Conservation (phyloP, 2,329 filamentous ascomycete genomes). For the Hypoxylon sp. region DNA sequence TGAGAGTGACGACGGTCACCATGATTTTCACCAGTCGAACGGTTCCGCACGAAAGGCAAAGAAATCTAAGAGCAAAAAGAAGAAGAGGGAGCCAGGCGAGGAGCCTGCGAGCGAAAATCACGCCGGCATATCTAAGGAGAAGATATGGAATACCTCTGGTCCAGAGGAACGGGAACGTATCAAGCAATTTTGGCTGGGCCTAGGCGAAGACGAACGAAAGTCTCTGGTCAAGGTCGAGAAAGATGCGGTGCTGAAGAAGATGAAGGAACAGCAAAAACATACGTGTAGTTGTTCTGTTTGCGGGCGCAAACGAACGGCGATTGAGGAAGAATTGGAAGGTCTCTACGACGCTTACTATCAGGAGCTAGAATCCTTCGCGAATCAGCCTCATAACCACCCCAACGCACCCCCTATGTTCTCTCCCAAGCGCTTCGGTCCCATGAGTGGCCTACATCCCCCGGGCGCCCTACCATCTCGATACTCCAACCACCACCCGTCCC, state of each 20-base stretch:
- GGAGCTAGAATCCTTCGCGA: slow-evolving; percentile 96
- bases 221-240: slow-evolving; percentile 98
- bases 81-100: slow-evolving; percentile 57
- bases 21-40: slow-evolving; percentile 56
- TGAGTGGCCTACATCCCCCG: slow-evolving; percentile 66
- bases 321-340: slow-evolving; percentile 97
- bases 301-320: slow-evolving; percentile 93
- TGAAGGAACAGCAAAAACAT: slow-evolving; percentile 99
- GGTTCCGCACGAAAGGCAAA: slow-evolving; percentile 60
- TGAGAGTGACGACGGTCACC: slow-evolving; percentile 67
- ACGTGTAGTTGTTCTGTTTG: slow-evolving; percentile 98
- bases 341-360: slow-evolving; percentile 99
- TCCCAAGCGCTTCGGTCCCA: slow-evolving; percentile 71
- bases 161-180: slow-evolving; percentile 96
- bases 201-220: slow-evolving; percentile 94
- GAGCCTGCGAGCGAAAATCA: slow-evolving; percentile 44
- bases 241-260: slow-evolving; percentile 96
- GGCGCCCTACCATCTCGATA: slow-evolving; percentile 69
- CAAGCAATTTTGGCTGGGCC: slow-evolving; percentile 96
- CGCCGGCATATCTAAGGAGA: slow-evolving; percentile 74
- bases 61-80: slow-evolving; percentile 79
- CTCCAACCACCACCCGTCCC: slow-evolving; percentile 75
- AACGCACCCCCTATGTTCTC: slow-evolving; percentile 77
- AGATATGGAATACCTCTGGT: slow-evolving; percentile 97
- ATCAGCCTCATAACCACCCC: slow-evolving; percentile 75